Percentiles rank a stretch among this genome's conserved stretches.
Conservation (phyloP, 345 rosid species). For the Populus deltoides region DNA sequence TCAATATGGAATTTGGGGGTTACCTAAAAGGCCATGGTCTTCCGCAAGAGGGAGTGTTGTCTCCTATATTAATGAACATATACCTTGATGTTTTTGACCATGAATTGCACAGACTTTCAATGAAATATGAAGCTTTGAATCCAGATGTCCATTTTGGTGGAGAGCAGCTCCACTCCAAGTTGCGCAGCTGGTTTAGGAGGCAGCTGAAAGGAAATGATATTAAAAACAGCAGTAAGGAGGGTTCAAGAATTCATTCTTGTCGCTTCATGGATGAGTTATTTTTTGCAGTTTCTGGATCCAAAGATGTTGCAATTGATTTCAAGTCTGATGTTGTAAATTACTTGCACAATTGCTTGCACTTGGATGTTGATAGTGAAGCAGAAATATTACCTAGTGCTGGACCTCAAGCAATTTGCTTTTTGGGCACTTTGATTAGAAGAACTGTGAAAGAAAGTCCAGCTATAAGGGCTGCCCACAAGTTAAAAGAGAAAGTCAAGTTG, state of each 20-base stretch:
- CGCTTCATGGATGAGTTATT: slow-evolving; percentile 84
- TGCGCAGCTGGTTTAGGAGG: slow-evolving; percentile 80
- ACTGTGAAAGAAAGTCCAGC: slow-evolving; percentile 56
- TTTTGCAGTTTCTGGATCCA: slow-evolving; percentile 66
- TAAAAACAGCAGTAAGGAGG: slow-evolving; percentile 21
- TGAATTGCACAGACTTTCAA: slow-evolving; percentile 64
- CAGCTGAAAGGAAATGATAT: slow-evolving; percentile 54
- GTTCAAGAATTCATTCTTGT: slow-evolving; percentile 56
- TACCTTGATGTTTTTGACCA: slow-evolving; percentile 71
- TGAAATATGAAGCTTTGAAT: slow-evolving; percentile 76
- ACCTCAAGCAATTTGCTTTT: slow-evolving; percentile 53
- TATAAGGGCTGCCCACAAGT: slow-evolving; percentile 72
- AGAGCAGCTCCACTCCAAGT: slow-evolving; percentile 45
- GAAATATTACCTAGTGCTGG: slow-evolving; percentile 46
- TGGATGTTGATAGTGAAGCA: slow-evolving; percentile 49
- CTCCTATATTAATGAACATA: slow-evolving; percentile 72
- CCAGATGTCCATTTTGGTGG: slow-evolving; percentile 26
- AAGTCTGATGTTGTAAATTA: slow-evolving; percentile 51
- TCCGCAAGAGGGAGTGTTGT: slow-evolving; percentile 89
- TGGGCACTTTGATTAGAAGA: slow-evolving; percentile 63
- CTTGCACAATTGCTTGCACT: slow-evolving; percentile 44
- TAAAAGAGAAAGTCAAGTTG: slow-evolving; percentile 71
- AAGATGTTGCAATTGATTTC: slow-evolving; percentile 52
- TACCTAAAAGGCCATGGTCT: slow-evolving; percentile 94
- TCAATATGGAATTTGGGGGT: slow-evolving; percentile 83